These are phyloP conservation scores for Calvatia gigantea DNA, from an alignment of 768 basidiomycete genomes.

Conservation along the genomic window DNA sequence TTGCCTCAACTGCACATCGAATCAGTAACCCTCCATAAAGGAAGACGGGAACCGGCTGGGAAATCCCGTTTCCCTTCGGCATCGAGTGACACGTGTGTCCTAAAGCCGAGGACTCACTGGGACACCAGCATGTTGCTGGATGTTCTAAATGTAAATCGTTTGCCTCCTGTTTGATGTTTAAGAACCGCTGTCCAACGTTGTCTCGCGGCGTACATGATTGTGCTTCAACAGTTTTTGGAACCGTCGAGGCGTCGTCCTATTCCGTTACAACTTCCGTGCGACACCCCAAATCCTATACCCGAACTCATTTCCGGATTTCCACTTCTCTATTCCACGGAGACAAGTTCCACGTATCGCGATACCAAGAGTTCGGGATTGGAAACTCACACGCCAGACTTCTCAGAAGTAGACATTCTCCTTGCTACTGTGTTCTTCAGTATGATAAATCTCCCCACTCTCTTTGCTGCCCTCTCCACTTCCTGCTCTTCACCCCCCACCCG, in stretches of 20 bases:
- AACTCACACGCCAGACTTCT: conserved; percentile 10
- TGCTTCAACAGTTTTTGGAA: too few species aligned
- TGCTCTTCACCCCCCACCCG: not conserved
- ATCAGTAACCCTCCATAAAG: not conserved
- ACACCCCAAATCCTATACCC: not conserved
- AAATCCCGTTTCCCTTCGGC: not conserved
- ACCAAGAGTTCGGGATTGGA: not conserved
- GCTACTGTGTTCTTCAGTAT: conserved; percentile 2
- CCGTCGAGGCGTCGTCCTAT: not conserved
- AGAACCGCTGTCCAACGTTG: not conserved
- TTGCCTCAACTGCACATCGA: not conserved
- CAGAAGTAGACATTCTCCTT: not conserved
- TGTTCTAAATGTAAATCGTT: not conserved
- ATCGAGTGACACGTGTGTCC: not conserved
- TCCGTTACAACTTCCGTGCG: not conserved
- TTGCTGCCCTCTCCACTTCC: not conserved
- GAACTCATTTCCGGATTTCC: not conserved
- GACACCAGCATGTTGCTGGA: not conserved
- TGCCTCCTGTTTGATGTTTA: conserved; percentile 3
- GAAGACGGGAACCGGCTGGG: not conserved
- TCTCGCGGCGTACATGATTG: not conserved
- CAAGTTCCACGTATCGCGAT: not conserved
- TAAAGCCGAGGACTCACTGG: conserved; percentile 3
- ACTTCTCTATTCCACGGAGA: not conserved
- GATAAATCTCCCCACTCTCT: conserved; percentile 1